Evolutionary conservation across 768 basidiomycete genomes (phyloP).

Genomic region (Lanmaoa pseudosensibilis): DNA sequence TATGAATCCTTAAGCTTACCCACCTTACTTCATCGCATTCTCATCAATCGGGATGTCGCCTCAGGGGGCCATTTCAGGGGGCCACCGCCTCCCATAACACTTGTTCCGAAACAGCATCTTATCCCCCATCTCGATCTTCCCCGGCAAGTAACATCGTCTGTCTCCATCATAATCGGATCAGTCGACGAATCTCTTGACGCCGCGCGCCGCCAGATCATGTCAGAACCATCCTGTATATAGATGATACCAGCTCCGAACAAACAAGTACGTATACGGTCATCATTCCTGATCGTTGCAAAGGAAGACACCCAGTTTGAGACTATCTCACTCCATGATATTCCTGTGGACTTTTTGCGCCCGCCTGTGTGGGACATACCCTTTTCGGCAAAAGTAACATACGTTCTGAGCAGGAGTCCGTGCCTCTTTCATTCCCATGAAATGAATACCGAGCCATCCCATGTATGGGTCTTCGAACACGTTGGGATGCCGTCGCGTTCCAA

Average conservation of each 20-base stretch:
- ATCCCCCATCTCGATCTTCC: neutral
- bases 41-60: neutral
- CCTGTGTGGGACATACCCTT: neutral
- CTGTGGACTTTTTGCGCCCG: neutral
- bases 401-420: conserved; percentile 3
- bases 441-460: conserved; percentile 8
- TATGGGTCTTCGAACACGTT: neutral
- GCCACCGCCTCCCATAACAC: neutral
- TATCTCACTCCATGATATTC: neutral
- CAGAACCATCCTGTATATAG: neutral
- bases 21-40: neutral
- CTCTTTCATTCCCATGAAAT: conserved; percentile 13
- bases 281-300: neutral
- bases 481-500: neutral
- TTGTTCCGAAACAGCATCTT: neutral
- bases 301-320: neutral
- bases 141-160: neutral
- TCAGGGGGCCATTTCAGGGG: neutral
- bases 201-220: neutral
- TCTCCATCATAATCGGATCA: conserved; percentile 12
- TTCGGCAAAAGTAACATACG: neutral
- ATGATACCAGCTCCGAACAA: neutral
- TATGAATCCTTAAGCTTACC: neutral
- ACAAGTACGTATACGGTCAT: neutral
- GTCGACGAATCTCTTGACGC: neutral